These are phyloP conservation scores for Leptodontidium sp. DNA, from an alignment of 2,329 filamentous ascomycete genomes.

Conservation along the genomic window DNA sequence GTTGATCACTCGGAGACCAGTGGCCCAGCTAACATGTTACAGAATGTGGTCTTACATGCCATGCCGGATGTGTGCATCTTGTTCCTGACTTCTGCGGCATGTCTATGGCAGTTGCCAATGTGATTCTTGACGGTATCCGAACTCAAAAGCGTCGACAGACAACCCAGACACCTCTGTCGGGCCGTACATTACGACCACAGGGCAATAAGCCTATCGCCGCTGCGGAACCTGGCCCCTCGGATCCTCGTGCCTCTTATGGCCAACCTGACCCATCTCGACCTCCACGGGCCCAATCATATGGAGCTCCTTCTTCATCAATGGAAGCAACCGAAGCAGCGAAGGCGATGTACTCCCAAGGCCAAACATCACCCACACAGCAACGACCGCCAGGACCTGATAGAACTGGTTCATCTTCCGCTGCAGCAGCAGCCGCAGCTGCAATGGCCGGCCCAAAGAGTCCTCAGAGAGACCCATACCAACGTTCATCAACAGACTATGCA, in stretches of 20 bases:
- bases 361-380: slow-evolving; percentile 55
- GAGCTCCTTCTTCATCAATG: slow-evolving; percentile 50
- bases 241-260: slow-evolving; percentile 43
- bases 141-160: slow-evolving; percentile 74
- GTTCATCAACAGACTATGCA: slow-evolving; percentile 44
- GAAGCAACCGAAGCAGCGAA: slow-evolving; percentile 72
- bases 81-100: slow-evolving; percentile 99
- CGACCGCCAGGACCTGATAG: slow-evolving; percentile 61
- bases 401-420: slow-evolving; percentile 58
- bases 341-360: slow-evolving; percentile 62
- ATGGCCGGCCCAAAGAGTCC: slow-evolving; percentile 56
- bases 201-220: slow-evolving; percentile 38
- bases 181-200: slow-evolving; percentile 41
- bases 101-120: slow-evolving; percentile 96
- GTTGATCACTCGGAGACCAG: slow-evolving; percentile 36
- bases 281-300: slow-evolving; percentile 48
- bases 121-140: slow-evolving; percentile 88
- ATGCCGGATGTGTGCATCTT: slow-evolving; percentile 90
- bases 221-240: slow-evolving; percentile 31
- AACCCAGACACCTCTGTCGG: slow-evolving; percentile 41
- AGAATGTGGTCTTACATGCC: slow-evolving; percentile 93
- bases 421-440: slow-evolving; percentile 65
- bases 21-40: slow-evolving; percentile 44
- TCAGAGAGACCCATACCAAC: slow-evolving; percentile 41
- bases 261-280: slow-evolving; percentile 41